Evolutionary conservation across 2,329 filamentous ascomycete species (phyloP), one percentile per base, ranked within the genome.

Genomic region (Bertia moriformis): DNA sequence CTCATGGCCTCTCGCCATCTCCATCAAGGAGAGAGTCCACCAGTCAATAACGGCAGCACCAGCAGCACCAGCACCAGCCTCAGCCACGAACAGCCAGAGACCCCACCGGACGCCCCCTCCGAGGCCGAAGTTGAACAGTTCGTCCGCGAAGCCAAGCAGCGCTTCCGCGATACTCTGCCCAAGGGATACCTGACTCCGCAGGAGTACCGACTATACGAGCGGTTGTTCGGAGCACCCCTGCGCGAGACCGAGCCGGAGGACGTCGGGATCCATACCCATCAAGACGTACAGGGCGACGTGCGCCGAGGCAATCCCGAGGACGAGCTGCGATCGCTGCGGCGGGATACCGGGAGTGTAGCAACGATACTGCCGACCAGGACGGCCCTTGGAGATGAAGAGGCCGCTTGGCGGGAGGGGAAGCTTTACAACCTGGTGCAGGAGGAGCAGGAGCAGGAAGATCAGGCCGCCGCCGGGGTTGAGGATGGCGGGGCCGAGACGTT

Each of bases 161-260:
- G 73, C 5, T 93, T 86, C 55, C 80, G 86, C 44, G 78, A 91
- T 50, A 78, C 70, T 0, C 58, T 95, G 18, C 88, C 88, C 0
- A 71, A 75, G 20, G 77, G 70, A 22, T 74, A 84, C 48, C 57
- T 95, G 39, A 76, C 66, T 22, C 65, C 69, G 1, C 71, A 81
- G 39, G 87, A 94, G 55, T 78, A 81, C 49, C 63, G 62, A 37
- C 61, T 93, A 1, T 94, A 93, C 56, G 76, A 82, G 51, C 69
- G 86, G 45, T 61, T 93, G 14, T 95, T 91, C 54, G 89, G 88
- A 1, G 66, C 78, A 22, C 85, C 87, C 2, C 54, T 83, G 44
- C 67, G 77, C 32, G 67, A 71, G 39, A 79, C 73, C 2, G 56
- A 51, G 4, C 66, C 71, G 1, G 75, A 78, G 41, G 73, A 81